These are phyloP conservation scores for Pichia sp. DNA, from an alignment of 1,139 yeast genomes.

Conservation along the genomic window DNA sequence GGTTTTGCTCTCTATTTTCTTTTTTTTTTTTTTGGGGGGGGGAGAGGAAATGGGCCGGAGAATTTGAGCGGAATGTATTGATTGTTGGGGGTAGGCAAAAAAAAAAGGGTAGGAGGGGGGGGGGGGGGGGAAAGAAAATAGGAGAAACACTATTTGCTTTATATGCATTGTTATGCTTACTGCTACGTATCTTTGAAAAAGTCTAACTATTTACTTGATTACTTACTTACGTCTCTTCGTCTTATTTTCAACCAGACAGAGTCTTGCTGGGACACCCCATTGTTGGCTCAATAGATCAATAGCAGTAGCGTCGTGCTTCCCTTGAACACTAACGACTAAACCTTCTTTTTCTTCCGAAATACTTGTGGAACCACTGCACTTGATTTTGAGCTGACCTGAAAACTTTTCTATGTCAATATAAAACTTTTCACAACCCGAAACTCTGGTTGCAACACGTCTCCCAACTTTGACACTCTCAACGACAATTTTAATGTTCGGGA, in stretches of 20 bases:
- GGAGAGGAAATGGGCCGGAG: too few relatives aligned
- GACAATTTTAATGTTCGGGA: conserved; percentile 58
- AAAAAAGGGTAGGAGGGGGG: too few relatives aligned
- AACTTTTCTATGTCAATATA: conserved; percentile 56
- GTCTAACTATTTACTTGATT: too few relatives aligned
- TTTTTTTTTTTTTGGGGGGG: too few relatives aligned
- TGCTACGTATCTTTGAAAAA: too few relatives aligned
- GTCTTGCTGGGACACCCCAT: conserved; percentile 62
- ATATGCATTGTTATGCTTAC: too few relatives aligned
- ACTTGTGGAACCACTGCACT: conserved; percentile 87
- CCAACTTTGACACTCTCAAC: conserved; percentile 76
- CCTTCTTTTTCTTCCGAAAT: conserved; percentile 44
- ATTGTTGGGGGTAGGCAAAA: too few relatives aligned
- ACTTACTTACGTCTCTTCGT: too few relatives aligned
- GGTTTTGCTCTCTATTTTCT: too few relatives aligned
- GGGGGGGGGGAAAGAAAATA: too few relatives aligned
- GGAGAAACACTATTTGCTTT: too few relatives aligned
- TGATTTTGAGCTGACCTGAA: conserved; percentile 61
- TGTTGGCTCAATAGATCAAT: conserved; percentile 48
- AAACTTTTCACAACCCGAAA: conserved; percentile 62
- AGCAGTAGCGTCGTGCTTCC: conserved; percentile 72
- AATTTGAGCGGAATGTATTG: too few relatives aligned
- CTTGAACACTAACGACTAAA: conserved; percentile 75
- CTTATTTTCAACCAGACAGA: conserved; percentile 62
- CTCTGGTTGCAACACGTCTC: conserved; percentile 67